Evolutionary conservation across 2,329 filamentous ascomycete species (phyloP), one percentile per base, ranked within the genome.

Genomic region (Catunica adiposa): DNA sequence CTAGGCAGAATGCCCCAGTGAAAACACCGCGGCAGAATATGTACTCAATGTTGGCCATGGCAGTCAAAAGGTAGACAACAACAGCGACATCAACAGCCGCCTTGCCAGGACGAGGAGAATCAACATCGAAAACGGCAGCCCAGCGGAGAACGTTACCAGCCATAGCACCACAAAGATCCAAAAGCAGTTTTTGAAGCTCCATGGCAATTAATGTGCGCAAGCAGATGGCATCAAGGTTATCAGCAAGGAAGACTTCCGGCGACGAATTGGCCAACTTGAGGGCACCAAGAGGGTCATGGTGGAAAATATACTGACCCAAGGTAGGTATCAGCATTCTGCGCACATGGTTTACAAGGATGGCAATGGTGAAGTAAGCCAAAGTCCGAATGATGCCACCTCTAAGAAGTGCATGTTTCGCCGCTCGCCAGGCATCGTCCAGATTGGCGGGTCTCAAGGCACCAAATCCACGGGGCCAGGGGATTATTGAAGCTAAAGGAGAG

Each of bases 291-390:
- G 67, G 67, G 22, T 61, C 61, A 57, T 60, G 56, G 60, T 64
- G 64, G 11, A 65, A 51, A 9, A 58, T 52, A 31, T 65, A 67
- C 22, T 64, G 60, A 2, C 63, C 64, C 0, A 67, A 57, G 61
- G 59, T 63, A 5, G 66, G 67, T 9, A 55, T 44, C 0, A 71
- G 56, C n/a, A 65, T 61, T 20, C 67, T 62, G 3, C 68, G 66
- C 15, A 69, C 61, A 60, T 73, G 70, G 63, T 72, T 67, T 25
- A 66, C 44, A 11, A 71, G 57, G 15, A 69, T 64, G 52, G 70
- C 70, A 40, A 64, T 62, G 14, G 64, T 40, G 46, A 70, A 61
- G 51, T 64, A 62, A 0, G 61, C 59, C 11, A 66, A 60, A 1
- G 61, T 61, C 3, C 59, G 54, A 6, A 60, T 57, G 57, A 63